Conservation (phyloP, 1,284 basidiomycete species). For the Leccinum glutinopallens region DNA sequence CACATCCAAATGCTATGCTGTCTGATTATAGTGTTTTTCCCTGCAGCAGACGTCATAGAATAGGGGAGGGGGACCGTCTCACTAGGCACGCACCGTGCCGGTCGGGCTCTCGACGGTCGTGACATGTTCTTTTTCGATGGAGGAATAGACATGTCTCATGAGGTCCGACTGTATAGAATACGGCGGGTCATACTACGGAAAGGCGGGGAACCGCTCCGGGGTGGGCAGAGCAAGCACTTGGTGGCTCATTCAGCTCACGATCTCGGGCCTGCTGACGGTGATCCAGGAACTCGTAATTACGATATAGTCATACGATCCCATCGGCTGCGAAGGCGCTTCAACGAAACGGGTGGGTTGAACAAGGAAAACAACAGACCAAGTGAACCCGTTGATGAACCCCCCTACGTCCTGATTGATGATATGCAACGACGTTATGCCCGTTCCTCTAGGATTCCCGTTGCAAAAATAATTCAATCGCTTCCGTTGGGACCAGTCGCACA, state of each 20-base stretch:
- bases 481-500: constrained; percentile 93
- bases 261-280: too few species aligned
- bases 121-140: constrained; percentile 76
- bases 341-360: background rate
- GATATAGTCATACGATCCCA: constrained; percentile 89
- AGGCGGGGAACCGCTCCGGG: too few species aligned
- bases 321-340: constrained; percentile 60
- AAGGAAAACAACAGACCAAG: constrained; percentile 48
- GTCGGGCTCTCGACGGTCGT: constrained; percentile 78
- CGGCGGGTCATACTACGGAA: too few species aligned
- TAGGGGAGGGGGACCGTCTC: background rate
- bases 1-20: too few species aligned
- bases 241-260: too few species aligned
- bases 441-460: constrained; percentile 85
- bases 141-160: constrained; percentile 80
- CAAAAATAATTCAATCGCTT: constrained; percentile 82
- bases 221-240: too few species aligned
- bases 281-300: constrained; percentile 69
- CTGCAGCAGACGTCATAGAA: constrained; percentile 37
- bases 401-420: constrained; percentile 97
- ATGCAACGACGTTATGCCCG: constrained; percentile 86
- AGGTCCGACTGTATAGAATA: too few species aligned
- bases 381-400: constrained; percentile 85
- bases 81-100: background rate
- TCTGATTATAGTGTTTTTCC: constrained; percentile 68